phyloP scores from a whole-genome alignment of 306 rosid species.

The Begonia peltatifolia region DNA sequence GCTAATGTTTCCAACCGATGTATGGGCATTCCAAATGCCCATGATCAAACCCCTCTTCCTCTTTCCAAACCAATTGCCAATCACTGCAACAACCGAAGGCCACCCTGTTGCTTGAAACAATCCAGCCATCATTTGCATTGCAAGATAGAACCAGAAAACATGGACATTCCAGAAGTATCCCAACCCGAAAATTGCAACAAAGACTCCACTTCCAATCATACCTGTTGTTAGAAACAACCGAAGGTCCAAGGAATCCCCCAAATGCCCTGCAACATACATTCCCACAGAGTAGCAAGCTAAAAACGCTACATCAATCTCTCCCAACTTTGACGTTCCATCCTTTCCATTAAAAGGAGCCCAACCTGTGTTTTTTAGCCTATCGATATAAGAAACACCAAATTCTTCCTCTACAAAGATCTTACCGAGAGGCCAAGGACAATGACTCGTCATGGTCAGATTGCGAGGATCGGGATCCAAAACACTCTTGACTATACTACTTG shows the following conservation, averaged over 20 bases:
- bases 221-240: slow-evolving; percentile 42
- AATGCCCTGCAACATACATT: slow-evolving; percentile 63
- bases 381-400: background rate
- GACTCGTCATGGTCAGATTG: background rate
- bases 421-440: slow-evolving; percentile 25
- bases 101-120: slow-evolving; percentile 81
- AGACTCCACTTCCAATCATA: slow-evolving; percentile 69
- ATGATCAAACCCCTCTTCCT: slow-evolving; percentile 64
- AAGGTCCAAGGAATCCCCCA: slow-evolving; percentile 57
- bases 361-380: slow-evolving; percentile 11
- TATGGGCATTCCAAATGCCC: slow-evolving; percentile 86
- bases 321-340: slow-evolving; percentile 48
- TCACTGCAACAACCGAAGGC: slow-evolving; percentile 83
- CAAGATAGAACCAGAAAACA: slow-evolving; percentile 38
- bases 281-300: slow-evolving; percentile 54
- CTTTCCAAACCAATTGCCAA: slow-evolving; percentile 84
- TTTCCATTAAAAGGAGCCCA: slow-evolving; percentile 59
- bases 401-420: slow-evolving; percentile 14
- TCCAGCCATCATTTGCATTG: slow-evolving; percentile 67
- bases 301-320: slow-evolving; percentile 69
- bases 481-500: slow-evolving; percentile 55
- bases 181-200: slow-evolving; percentile 56
- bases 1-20: slow-evolving; percentile 65
- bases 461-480: slow-evolving; percentile 38
- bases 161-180: slow-evolving; percentile 59